Percentiles rank a stretch among this genome's conserved stretches.
phyloP scores from a whole-genome alignment of 441 rosid species.

The Populus hybrid region DNA sequence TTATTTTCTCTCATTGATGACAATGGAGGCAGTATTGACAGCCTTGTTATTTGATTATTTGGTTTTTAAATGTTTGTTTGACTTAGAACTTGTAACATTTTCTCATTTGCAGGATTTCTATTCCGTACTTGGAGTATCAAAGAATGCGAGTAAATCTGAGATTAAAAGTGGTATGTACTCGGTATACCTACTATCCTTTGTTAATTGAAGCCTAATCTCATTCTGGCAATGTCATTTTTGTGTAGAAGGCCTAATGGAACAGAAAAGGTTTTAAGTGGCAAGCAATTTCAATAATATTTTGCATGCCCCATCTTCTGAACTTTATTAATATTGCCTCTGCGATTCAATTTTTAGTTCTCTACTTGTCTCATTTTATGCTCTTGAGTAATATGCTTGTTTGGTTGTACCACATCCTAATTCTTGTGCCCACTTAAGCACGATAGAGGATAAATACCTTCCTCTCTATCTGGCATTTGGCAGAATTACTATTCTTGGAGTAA shows the following conservation, averaged over 20 bases:
- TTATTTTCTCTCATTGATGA: conserved; percentile 15
- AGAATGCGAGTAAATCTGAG: conserved; percentile 86
- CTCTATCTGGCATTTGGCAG: neutral
- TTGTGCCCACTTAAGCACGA: neutral
- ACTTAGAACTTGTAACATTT: conserved; percentile 3
- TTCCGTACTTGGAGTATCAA: conserved; percentile 90
- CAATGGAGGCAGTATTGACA: neutral
- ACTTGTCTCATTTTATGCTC: neutral
- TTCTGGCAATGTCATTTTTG: neutral
- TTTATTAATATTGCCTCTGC: neutral
- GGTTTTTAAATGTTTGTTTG: neutral
- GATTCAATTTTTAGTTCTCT: neutral
- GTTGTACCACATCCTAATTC: neutral
- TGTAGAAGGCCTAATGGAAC: neutral
- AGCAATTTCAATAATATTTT: neutral
- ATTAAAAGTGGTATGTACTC: conserved; percentile 78
- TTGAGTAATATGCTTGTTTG: neutral
- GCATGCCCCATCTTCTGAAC: neutral
- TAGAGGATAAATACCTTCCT: neutral
- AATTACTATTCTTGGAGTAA: neutral
- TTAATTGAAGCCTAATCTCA: conserved; percentile 8
- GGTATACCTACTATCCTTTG: conserved; percentile 9
- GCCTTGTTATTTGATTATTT: neutral
- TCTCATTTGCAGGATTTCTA: conserved; percentile 70
- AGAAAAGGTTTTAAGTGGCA: neutral